Percentiles rank a stretch among this genome's conserved stretches.
These are phyloP conservation scores for maize (Zea mays) DNA, from an alignment of 176 grass and related monocot species.

Conservation along the genomic window Zm-B73-REFERENCE-NAM-5.0 NC_050102.1:22664501-22665000, in stretches of 20 bases:
- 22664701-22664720: slow-evolving; percentile 34
- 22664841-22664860: neutral
- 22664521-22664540: slow-evolving; percentile 50
- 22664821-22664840: neutral
- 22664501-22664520: slow-evolving; percentile 81
- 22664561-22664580: too few relatives aligned
- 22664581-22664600: too few relatives aligned
- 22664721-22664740: slow-evolving; percentile 32
- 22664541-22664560: too few relatives aligned
- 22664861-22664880: slow-evolving; percentile 32
- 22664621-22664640: neutral
- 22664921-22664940: slow-evolving; percentile 34
- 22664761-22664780: slow-evolving; percentile 58
- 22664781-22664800: slow-evolving; percentile 41
- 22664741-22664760: slow-evolving; percentile 44
- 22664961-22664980: slow-evolving; percentile 63
- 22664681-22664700: slow-evolving; percentile 50
- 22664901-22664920: neutral
- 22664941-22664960: slow-evolving; percentile 66
- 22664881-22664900: slow-evolving; percentile 13
- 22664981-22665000: slow-evolving; percentile 63
- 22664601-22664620: neutral
- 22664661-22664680: slow-evolving; percentile 36
- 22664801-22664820: slow-evolving; percentile 5
- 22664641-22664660: neutral